Evolutionary conservation across 345 rosid genomes (phyloP).

Genomic region (Camelina neglecta): DNA sequence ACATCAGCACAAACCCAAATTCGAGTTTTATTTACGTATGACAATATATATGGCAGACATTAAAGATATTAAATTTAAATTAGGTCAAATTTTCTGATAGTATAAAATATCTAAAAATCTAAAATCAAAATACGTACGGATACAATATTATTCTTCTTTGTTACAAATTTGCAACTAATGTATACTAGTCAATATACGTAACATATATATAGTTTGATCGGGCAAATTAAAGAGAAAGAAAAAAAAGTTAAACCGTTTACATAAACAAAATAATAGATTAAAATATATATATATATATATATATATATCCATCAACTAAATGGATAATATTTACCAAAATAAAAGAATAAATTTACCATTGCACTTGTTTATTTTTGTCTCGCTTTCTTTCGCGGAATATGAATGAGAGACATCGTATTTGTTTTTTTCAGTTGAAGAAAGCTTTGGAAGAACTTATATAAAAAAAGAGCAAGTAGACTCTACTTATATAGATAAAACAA

Average conservation of each 20-base stretch:
- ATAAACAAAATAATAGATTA: not conserved
- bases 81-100: not conserved
- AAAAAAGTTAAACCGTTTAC: slow-evolving; percentile 14
- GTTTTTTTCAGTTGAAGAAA: not conserved
- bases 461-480: slow-evolving; percentile 2
- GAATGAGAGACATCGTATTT: not conserved
- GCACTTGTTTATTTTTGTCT: not conserved
- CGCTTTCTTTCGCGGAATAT: slow-evolving; percentile 16
- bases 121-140: not conserved
- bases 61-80: not conserved
- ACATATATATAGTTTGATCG: not conserved
- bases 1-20: not conserved
- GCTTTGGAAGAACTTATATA: slow-evolving; percentile 22
- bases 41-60: not conserved
- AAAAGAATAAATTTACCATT: slow-evolving; percentile 5
- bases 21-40: not conserved
- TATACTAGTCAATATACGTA: not conserved
- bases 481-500: slow-evolving; percentile 33
- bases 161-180: not conserved
- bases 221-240: not conserved
- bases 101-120: not conserved
- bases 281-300: no score
- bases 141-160: not conserved
- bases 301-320: not conserved
- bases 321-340: not conserved